Percentiles rank a stretch among this genome's conserved stretches.
Evolutionary conservation across 495 filamentous ascomycete genomes (phyloP).

Genomic region (Penicillium malachiteum): DNA sequence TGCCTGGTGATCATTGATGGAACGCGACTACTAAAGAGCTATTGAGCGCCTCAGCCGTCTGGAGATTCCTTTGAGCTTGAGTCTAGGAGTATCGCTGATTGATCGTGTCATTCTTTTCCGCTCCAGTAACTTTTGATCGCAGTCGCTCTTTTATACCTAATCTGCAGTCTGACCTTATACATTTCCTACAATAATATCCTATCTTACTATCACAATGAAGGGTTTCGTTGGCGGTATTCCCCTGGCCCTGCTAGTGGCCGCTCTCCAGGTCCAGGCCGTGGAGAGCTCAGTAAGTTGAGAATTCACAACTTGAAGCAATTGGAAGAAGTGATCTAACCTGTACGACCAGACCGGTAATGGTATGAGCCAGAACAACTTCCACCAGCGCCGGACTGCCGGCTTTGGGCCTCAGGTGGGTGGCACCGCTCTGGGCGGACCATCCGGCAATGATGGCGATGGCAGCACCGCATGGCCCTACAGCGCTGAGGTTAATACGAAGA

Average conservation of each 20-base stretch:
- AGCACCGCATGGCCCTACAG: not conserved
- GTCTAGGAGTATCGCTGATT: conserved; percentile 8
- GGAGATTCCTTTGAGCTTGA: not conserved
- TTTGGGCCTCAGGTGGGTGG: conserved; percentile 12
- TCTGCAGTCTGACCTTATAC: conserved; percentile 7
- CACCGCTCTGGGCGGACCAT: conserved; percentile 11
- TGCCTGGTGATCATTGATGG: conserved; percentile 20
- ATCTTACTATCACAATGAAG: conserved; percentile 33
- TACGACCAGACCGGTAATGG: not conserved
- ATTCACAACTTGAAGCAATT: not conserved
- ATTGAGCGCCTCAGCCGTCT: conserved; percentile 8
- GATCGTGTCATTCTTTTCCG: conserved; percentile 25
- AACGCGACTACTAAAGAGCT: conserved; percentile 27
- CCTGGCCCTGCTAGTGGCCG: conserved; percentile 39
- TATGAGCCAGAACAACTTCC: conserved; percentile 2
- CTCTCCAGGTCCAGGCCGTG: conserved; percentile 33
- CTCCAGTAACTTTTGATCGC: conserved; percentile 16
- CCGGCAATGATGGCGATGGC: conserved; percentile 4
- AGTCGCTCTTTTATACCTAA: conserved; percentile 31
- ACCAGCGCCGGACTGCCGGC: conserved; percentile 3
- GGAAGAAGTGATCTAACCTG: not conserved
- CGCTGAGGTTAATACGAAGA: not conserved
- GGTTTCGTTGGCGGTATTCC: conserved; percentile 40
- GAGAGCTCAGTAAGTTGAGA: conserved; percentile 20
- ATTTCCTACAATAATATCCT: conserved; percentile 13